Conservation (phyloP, 768 basidiomycete species). For the Trametes sanguinea region DNA sequence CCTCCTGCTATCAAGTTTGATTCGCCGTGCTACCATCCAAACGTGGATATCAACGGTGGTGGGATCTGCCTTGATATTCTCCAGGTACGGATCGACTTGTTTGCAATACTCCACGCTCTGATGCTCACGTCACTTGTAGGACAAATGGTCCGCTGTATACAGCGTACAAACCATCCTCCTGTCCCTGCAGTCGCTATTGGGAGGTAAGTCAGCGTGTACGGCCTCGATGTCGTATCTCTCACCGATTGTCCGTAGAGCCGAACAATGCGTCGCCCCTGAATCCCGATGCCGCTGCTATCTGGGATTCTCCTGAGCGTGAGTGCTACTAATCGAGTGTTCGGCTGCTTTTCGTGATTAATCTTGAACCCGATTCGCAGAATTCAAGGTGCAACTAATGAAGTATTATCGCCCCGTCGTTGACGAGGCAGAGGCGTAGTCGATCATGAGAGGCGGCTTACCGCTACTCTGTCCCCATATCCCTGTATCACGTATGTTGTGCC, state of each 20-base stretch:
- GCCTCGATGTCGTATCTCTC: neutral
- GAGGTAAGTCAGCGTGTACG: conserved; percentile 52
- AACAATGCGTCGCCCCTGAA: conserved; percentile 93
- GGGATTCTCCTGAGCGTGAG: conserved; percentile 69
- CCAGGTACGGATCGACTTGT: conserved; percentile 50
- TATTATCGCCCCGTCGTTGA: conserved; percentile 61
- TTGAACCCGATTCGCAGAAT: conserved; percentile 44
- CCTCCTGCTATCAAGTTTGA: conserved; percentile 86
- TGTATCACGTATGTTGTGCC: conserved; percentile 22
- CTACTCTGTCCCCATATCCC: conserved; percentile 3
- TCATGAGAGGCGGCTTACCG: conserved; percentile 1
- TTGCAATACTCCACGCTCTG: neutral
- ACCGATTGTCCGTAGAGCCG: conserved; percentile 58
- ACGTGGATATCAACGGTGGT: conserved; percentile 77
- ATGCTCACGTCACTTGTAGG: conserved; percentile 42
- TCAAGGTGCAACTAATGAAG: conserved; percentile 70
- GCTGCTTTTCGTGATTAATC: too few species aligned
- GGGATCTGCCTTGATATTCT: conserved; percentile 88
- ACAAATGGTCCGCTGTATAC: conserved; percentile 93
- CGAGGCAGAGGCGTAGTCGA: conserved; percentile 32
- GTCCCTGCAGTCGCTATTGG: conserved; percentile 84
- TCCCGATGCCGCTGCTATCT: conserved; percentile 80
- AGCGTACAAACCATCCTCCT: conserved; percentile 88
- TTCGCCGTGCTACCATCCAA: conserved; percentile 89
- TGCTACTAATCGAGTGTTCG: neutral